A percentile compares a stretch with the other conserved stretches of the same genome.
These are phyloP conservation scores for Boletus smithii DNA, from an alignment of 1,284 basidiomycete genomes.

Conservation along the genomic window DNA sequence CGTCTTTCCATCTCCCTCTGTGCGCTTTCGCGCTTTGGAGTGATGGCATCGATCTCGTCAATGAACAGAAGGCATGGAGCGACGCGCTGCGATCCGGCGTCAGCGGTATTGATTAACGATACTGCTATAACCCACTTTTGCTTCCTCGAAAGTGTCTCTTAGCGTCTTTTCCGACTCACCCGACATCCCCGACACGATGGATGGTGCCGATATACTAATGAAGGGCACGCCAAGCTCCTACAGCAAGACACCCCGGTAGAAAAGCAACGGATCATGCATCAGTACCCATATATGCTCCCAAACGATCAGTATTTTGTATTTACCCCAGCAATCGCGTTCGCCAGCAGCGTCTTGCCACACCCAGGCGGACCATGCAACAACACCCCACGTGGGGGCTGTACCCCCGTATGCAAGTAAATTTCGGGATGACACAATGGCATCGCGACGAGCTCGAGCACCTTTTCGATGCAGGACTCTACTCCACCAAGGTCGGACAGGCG, in stretches of 20 bases:
- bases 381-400: conserved; percentile 92
- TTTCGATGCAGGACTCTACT: conserved; percentile 82
- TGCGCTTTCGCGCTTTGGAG: conserved; percentile 94
- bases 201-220: conserved; percentile 90
- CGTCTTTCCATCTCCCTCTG: conserved; percentile 97
- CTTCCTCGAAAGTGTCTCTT: conserved; percentile 94
- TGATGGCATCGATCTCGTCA: conserved; percentile 98
- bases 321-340: conserved; percentile 91
- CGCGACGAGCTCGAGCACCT: conserved; percentile 92
- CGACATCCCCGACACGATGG: conserved; percentile 95
- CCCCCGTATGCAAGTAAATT: conserved; percentile 90
- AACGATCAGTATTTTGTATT: conserved; percentile 30
- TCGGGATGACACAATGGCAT: conserved; percentile 95
- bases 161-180: conserved; percentile 97
- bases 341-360: conserved; percentile 92
- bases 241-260: not conserved
- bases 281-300: conserved; percentile 4
- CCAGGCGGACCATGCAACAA: conserved; percentile 94
- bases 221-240: conserved; percentile 92
- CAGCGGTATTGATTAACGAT: conserved; percentile 1
- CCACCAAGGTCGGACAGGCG: conserved; percentile 88
- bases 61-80: conserved; percentile 92
- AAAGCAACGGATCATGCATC: not conserved
- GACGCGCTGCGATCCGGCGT: conserved; percentile 51
- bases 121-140: conserved; percentile 50